Percentiles rank a stretch among this genome's conserved stretches.
Evolutionary conservation across 2,329 filamentous ascomycete species (phyloP).

Genomic region (Dothistroma septosporum): DNA sequence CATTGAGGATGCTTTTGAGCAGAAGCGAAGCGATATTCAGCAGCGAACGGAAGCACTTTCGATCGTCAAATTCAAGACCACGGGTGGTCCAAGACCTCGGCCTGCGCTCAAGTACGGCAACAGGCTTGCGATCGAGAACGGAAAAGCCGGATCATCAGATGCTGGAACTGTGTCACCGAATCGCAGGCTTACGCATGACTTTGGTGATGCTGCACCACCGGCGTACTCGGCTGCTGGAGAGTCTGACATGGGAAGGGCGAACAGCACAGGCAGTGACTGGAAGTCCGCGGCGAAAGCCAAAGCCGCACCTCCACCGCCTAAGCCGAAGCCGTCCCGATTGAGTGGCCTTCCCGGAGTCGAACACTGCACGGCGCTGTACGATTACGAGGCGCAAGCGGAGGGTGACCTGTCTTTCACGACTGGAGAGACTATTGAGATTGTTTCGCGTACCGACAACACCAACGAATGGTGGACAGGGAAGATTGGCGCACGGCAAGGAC

Average conservation of each 20-base stretch:
- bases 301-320: slow-evolving; percentile 48
- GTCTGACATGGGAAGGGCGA: slow-evolving; percentile 31
- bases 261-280: slow-evolving; percentile 38
- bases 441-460: slow-evolving; percentile 68
- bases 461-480: slow-evolving; percentile 98
- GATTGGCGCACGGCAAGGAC: slow-evolving; percentile 73
- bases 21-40: slow-evolving; percentile 83
- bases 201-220: slow-evolving; percentile 18
- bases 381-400: slow-evolving; percentile 92
- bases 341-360: slow-evolving; percentile 62
- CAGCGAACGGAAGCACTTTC: slow-evolving; percentile 76
- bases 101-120: slow-evolving; percentile 48
- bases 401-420: slow-evolving; percentile 87
- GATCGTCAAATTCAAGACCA: slow-evolving; percentile 89
- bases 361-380: slow-evolving; percentile 85
- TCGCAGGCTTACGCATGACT: slow-evolving; percentile 23
- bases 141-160: slow-evolving; percentile 16
- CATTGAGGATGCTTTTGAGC: slow-evolving; percentile 84
- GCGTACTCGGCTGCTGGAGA: slow-evolving; percentile 24
- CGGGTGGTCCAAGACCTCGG: slow-evolving; percentile 59
- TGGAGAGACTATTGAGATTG: slow-evolving; percentile 86
- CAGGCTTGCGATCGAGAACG: slow-evolving; percentile 34
- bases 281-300: slow-evolving; percentile 46
- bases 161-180: slow-evolving; percentile 20
- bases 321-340: slow-evolving; percentile 66